A percentile compares a stretch with the other conserved stretches of the same genome.
phyloP scores from a whole-genome alignment of 306 rosid species.

The Betula pendula region DNA sequence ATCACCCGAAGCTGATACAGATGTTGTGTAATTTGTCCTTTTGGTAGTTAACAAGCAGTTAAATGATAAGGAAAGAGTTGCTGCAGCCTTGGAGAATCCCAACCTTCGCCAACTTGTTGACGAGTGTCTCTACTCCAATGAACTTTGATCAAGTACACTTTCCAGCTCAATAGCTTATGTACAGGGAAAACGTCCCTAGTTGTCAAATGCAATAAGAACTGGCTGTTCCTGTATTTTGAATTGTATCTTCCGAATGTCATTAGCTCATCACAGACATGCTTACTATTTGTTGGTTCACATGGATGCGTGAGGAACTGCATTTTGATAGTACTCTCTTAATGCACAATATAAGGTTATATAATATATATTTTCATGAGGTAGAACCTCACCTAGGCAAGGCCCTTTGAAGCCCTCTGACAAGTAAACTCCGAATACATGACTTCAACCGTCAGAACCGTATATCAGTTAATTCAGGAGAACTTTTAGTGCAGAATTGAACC shows the following conservation, averaged over 20 bases:
- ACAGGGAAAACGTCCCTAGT: conserved; percentile 26
- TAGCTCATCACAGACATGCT: not conserved
- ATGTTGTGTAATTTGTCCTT: conserved; percentile 14
- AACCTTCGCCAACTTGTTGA: conserved; percentile 96
- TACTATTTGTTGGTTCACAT: not conserved
- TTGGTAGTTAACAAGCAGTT: conserved; percentile 86
- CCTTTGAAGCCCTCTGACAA: no score
- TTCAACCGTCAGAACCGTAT: no score
- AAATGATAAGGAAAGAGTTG: conserved; percentile 93
- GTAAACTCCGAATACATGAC: no score
- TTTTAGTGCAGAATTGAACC: no score
- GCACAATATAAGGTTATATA: not conserved
- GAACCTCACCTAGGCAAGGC: no score
- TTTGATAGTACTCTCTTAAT: not conserved
- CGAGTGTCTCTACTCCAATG: conserved; percentile 84
- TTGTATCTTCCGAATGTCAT: not conserved
- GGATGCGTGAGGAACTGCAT: not conserved
- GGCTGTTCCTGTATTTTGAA: conserved; percentile 8
- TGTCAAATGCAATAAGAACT: conserved; percentile 29
- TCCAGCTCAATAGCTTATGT: conserved; percentile 27
- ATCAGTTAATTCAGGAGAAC: no score
- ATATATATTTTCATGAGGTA: no score
- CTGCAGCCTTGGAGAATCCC: conserved; percentile 96
- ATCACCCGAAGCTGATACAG: conserved; percentile 16
- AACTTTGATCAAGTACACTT: conserved; percentile 54